Conservation (phyloP, 306 rosid genomes). For the Cucumis hystrix region DNA sequence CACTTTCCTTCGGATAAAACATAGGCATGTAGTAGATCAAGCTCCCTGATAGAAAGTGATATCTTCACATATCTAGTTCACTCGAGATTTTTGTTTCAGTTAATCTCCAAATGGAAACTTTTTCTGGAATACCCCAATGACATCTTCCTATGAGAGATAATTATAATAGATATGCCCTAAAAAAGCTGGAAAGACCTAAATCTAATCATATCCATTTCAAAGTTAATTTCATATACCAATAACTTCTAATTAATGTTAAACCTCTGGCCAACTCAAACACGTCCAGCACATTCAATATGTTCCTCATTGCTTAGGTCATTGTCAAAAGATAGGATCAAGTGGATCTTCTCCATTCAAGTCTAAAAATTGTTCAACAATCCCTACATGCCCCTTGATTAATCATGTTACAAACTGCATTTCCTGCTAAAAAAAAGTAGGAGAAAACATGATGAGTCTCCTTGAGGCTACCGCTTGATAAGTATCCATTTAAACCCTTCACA, state of each 20-base stretch:
- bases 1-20: not conserved
- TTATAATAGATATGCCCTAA: not conserved
- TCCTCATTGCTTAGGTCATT: not conserved
- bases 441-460: not conserved
- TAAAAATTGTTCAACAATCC: not conserved
- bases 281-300: not conserved
- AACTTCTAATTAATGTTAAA: not conserved
- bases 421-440: not conserved
- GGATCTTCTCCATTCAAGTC: not conserved
- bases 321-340: not conserved
- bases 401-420: not conserved
- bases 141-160: not conserved
- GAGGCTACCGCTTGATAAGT: not conserved
- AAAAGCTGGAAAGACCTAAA: not conserved
- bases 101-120: not conserved
- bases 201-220: not conserved
- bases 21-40: not conserved
- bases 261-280: not conserved
- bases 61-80: not conserved
- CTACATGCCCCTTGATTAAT: not conserved
- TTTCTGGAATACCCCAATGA: not conserved
- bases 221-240: not conserved
- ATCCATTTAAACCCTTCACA: not conserved
- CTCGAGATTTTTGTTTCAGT: not conserved
- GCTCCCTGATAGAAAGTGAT: not conserved